Evolutionary conservation across 768 basidiomycete species (phyloP).

Genomic region (Agrocybe praecox): DNA sequence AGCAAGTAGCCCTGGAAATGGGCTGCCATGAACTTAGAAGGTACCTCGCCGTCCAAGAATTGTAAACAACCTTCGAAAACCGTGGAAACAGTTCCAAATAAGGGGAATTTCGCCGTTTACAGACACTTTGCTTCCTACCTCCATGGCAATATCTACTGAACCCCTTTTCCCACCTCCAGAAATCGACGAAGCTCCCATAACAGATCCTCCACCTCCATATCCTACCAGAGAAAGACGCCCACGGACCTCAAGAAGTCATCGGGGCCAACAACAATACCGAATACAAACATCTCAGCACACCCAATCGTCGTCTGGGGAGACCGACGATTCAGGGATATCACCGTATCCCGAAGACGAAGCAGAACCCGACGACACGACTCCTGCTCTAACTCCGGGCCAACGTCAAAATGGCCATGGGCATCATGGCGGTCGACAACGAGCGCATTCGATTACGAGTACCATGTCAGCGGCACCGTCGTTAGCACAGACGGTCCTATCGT

Average conservation of each 20-base stretch:
- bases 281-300: conserved; percentile 25
- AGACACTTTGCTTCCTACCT: background rate
- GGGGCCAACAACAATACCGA: conserved; percentile 19
- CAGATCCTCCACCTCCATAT: conserved; percentile 76
- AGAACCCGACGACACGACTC: conserved; percentile 49
- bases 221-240: conserved; percentile 50
- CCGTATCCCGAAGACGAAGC: conserved; percentile 29
- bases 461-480: conserved; percentile 64
- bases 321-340: conserved; percentile 31
- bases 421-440: conserved; percentile 45
- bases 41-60: no score
- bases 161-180: conserved; percentile 17
- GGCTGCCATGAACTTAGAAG: no score
- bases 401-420: conserved; percentile 1
- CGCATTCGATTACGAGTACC: conserved; percentile 59
- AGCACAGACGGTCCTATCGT: conserved; percentile 67
- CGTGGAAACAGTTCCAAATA: background rate
- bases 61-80: background rate
- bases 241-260: conserved; percentile 30
- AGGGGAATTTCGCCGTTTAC: background rate
- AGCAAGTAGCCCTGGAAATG: no score
- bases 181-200: conserved; percentile 14
- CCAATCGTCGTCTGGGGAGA: conserved; percentile 33
- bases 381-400: conserved; percentile 38
- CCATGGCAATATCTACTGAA: conserved; percentile 17